phyloP scores from a whole-genome alignment of 1,139 yeast species.

The Ogataea hybrid region DNA sequence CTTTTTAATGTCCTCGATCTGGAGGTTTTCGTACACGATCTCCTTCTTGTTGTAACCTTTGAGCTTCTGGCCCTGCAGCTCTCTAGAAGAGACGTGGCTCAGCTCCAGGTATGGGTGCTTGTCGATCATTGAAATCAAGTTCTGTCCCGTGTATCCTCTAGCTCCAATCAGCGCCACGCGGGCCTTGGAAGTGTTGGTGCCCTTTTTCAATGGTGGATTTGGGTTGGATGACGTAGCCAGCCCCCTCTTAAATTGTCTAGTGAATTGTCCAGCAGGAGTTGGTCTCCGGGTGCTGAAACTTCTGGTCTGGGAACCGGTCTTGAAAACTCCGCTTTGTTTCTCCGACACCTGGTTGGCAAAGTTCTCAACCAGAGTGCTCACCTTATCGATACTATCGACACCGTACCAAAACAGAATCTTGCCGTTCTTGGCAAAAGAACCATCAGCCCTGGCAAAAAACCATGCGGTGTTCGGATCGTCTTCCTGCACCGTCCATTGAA shows the following conservation, averaged over 20 bases:
- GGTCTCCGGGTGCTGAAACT: constrained; percentile 31
- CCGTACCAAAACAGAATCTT: constrained; percentile 96
- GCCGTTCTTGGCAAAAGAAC: constrained; percentile 88
- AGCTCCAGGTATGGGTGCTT: constrained; percentile 84
- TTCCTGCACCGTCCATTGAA: constrained; percentile 90
- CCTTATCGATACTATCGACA: constrained; percentile 59
- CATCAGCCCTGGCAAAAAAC: constrained; percentile 92
- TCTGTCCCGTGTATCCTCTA: constrained; percentile 96
- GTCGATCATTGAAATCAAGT: constrained; percentile 81
- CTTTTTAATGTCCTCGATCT: constrained; percentile 77
- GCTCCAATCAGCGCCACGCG: constrained; percentile 96
- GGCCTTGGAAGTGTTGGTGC: constrained; percentile 57
- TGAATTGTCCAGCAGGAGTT: constrained; percentile 27
- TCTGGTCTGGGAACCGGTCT: constrained; percentile 30
- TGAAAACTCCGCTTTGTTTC: constrained; percentile 38
- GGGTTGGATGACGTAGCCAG: constrained; percentile 55
- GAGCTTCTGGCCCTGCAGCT: constrained; percentile 81
- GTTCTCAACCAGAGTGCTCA: constrained; percentile 60
- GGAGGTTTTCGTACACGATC: constrained; percentile 79
- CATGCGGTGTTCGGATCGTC: constrained; percentile 88
- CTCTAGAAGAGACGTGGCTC: constrained; percentile 94
- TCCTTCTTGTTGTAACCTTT: constrained; percentile 83
- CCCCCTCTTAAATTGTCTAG: constrained; percentile 31
- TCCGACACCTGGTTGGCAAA: constrained; percentile 49
- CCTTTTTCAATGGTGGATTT: constrained; percentile 67